Evolutionary conservation across 176 grass and related monocot species (phyloP), one percentile per base, ranked within the genome.

Genomic region (Guadua angustifolia): DNA sequence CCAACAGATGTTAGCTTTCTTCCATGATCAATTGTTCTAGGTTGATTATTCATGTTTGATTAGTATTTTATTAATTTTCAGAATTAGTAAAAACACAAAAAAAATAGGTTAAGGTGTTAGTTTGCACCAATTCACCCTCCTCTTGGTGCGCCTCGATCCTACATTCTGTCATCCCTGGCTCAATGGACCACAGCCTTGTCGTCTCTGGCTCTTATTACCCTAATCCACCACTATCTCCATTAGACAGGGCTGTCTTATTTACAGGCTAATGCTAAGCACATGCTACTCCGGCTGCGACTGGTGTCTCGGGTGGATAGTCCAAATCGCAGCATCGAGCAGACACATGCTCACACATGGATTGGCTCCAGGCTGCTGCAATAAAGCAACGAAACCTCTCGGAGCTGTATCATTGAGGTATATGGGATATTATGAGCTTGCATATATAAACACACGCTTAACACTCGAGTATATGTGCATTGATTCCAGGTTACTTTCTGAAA

Each of bases 261-360:
- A 35, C 46, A 64, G 67, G 86, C 45, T 88, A 83, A 83, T 79
- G 74, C 86, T 60, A 72, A 67, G 55, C 81, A 88, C 86, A 83
- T 88, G 86, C 80, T 78, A 73, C 74, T 78, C 49, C 56, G 56
- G 46, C 80, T 71, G 45, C 18, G n/a, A 35, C 38, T 10, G 56
- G 60, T 78, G 57, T 72, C 73, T 83, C 78, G 57, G 64, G n/a
- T 83, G 86, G 73, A 78, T 83, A 83, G 73, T 78, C 86, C 86
- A 88, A 78, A 88, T 70, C 25, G 47, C 62, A 56, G 66, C 66
- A 78, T 44, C 25, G 24, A 73, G 45, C 43, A 55, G 19, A 83
- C 80, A 83, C 74, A 78, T 88, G 79, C 86, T 78, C 73, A 83
- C 86, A 88, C 73, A 88, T 88, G 80, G 86, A 83, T 88, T 80